Evolutionary conservation across 495 filamentous ascomycete genomes (phyloP).

Genomic region (Podospora sp.): DNA sequence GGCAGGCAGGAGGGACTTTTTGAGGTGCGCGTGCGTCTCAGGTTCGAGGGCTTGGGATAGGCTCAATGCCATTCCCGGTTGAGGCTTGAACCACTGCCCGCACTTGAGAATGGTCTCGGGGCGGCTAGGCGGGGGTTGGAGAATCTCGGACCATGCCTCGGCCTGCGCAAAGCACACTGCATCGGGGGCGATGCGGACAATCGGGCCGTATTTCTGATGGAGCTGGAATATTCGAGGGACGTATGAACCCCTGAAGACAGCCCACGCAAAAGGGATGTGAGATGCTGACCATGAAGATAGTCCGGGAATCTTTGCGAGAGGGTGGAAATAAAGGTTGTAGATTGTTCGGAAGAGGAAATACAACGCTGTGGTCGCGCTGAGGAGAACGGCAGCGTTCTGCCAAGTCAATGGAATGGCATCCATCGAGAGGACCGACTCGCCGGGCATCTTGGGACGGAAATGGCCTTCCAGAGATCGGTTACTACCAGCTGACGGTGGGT

Average conservation of each 20-base stretch:
- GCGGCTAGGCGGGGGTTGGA: slow-evolving; percentile 34
- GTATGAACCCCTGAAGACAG: slow-evolving; percentile 22
- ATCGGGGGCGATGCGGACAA: slow-evolving; percentile 56
- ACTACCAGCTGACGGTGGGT: too few relatives aligned
- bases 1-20: slow-evolving; percentile 47
- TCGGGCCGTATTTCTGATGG: slow-evolving; percentile 53
- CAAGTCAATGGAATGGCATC: too few relatives aligned
- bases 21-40: slow-evolving; percentile 42
- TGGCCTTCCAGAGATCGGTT: too few relatives aligned
- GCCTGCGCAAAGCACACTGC: slow-evolving; percentile 27
- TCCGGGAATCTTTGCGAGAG: slow-evolving; percentile 52
- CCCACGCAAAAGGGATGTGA: slow-evolving; percentile 39
- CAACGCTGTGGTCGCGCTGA: too few relatives aligned
- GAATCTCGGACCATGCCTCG: slow-evolving; percentile 57
- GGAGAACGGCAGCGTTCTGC: too few relatives aligned
- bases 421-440: too few relatives aligned
- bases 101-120: slow-evolving; percentile 35
- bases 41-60: slow-evolving; percentile 36
- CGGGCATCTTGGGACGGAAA: too few relatives aligned
- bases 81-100: slow-evolving; percentile 34
- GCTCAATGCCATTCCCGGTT: slow-evolving; percentile 23
- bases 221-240: slow-evolving; percentile 30
- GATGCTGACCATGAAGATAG: too few relatives aligned
- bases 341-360: slow-evolving; percentile 17
- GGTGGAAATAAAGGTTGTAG: slow-evolving; percentile 55